phyloP scores from a whole-genome alignment of 2,329 filamentous ascomycete genomes.

The Lecanicillium sp. region DNA sequence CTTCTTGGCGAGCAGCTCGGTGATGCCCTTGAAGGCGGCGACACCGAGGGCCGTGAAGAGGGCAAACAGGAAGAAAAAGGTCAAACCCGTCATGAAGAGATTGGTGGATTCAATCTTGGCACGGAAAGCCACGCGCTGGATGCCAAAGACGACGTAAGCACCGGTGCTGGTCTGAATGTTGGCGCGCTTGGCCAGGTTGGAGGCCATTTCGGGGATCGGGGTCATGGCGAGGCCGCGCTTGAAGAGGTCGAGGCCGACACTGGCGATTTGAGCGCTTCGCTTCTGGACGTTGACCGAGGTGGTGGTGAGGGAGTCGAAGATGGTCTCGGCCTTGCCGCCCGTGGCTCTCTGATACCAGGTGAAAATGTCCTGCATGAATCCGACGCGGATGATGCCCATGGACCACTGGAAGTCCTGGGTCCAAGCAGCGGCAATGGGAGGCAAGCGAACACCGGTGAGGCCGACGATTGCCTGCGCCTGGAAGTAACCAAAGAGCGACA shows the following conservation, averaged over 20 bases:
- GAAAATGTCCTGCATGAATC: slow-evolving; percentile 78
- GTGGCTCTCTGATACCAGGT: slow-evolving; percentile 96
- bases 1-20: slow-evolving; percentile 67
- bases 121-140: slow-evolving; percentile 82
- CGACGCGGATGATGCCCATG: slow-evolving; percentile 85
- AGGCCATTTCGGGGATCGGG: slow-evolving; percentile 31
- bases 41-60: slow-evolving; percentile 67
- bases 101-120: slow-evolving; percentile 83
- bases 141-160: slow-evolving; percentile 64
- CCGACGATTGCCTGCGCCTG: slow-evolving; percentile 90
- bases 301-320: slow-evolving; percentile 65
- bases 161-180: slow-evolving; percentile 47
- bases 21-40: slow-evolving; percentile 70
- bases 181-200: slow-evolving; percentile 41
- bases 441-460: slow-evolving; percentile 71
- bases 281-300: slow-evolving; percentile 79
- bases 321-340: slow-evolving; percentile 75
- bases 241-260: slow-evolving; percentile 33
- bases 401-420: slow-evolving; percentile 98
- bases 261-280: slow-evolving; percentile 34
- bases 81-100: slow-evolving; percentile 84
- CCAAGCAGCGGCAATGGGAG: slow-evolving; percentile 86
- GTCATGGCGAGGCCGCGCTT: slow-evolving; percentile 46
- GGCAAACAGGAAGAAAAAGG: slow-evolving; percentile 83
- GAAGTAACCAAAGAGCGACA: slow-evolving; percentile 90